Evolutionary conservation across 2,329 filamentous ascomycete genomes (phyloP).

Genomic region (Chaetomium sp.): DNA sequence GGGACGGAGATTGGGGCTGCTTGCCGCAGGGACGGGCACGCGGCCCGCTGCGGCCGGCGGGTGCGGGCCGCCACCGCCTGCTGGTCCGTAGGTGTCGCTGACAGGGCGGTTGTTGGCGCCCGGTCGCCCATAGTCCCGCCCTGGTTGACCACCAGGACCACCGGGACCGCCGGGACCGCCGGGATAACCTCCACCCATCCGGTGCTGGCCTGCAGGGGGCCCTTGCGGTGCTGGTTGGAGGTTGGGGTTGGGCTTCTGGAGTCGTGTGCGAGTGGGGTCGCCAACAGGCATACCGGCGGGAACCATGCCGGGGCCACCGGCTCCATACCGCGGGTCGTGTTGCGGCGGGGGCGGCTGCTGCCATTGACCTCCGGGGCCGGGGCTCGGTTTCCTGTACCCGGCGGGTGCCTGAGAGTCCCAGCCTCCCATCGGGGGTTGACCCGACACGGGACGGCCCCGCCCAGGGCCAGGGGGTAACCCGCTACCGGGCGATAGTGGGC

Average conservation of each 20-base stretch:
- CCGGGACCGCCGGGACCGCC: slow-evolving; percentile 31
- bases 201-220: slow-evolving; percentile 38
- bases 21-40: slow-evolving; percentile 20
- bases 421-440: slow-evolving; percentile 48
- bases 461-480: slow-evolving; percentile 50
- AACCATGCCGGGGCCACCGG: slow-evolving; percentile 25
- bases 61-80: slow-evolving; percentile 32
- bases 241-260: slow-evolving; percentile 44
- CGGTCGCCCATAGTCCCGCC: slow-evolving; percentile 43
- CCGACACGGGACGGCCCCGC: slow-evolving; percentile 44
- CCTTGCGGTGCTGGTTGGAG: slow-evolving; percentile 29
- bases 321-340: slow-evolving; percentile 23
- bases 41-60: slow-evolving; percentile 33
- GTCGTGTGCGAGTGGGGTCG: slow-evolving; percentile 43
- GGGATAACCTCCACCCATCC: slow-evolving; percentile 26
- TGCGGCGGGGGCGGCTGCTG: slow-evolving; percentile 26
- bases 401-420: slow-evolving; percentile 48
- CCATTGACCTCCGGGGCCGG: slow-evolving; percentile 37
- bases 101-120: slow-evolving; percentile 38
- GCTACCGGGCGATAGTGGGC: slow-evolving; percentile 43
- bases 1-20: slow-evolving; percentile 36
- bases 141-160: slow-evolving; percentile 21
- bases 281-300: slow-evolving; percentile 39
- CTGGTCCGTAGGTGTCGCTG: slow-evolving; percentile 36
- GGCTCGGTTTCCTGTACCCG: slow-evolving; percentile 47